Base-by-base conservation (phyloP, 129 eudicot genomes). In the Arctium minus region DNA sequence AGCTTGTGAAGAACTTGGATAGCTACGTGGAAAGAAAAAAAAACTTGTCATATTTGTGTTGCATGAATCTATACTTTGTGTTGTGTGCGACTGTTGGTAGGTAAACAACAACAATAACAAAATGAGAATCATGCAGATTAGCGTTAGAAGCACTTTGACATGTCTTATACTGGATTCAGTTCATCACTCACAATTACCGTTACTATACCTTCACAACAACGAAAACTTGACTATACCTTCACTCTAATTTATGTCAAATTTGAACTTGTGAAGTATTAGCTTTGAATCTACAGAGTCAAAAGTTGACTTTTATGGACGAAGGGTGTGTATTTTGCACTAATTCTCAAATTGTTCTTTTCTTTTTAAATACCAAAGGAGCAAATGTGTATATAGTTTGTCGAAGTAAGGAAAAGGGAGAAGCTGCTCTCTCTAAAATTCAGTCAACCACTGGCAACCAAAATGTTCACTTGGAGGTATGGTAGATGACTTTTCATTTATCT, bases 331-430 rank as follows among this genome's bases (percentile, higher is more conserved):
- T 68, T 22, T 75, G 17, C 72, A 27, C 77, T 6, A 27, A 60
- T 72, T 79, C n/a, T 44, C 12, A 50, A 5, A 53, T 3, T 62
- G 8, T 11, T 3, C 72, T 9, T 38, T 13, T 22, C 27, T 22
- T 10, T 31, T 15, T 29, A 13, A 35, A 84, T 65, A 79, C 17
- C 84, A 95, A 97, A 76, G 98, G 98, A 56, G 97, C 97, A 74
- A 90, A 88, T 73, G 99, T 96, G 38, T 96, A 92, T 82, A 86
- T 96, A 88, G 90, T 96, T n/a, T 96, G 99, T 81, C 93, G 99
- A 67, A 93, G 82, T 74, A 96, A 86, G 88, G 99, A 93, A 87
- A 91, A 95, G 91, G 98, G 99, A 50, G 99, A 93, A 89, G 95
- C 90, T 46, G 99, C 99, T 74, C 92, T 88, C 75, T 93, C 97